A percentile compares a stretch with the other conserved stretches of the same genome.
phyloP scores from a whole-genome alignment of 768 basidiomycete species.

The Tulasnella sp. region DNA sequence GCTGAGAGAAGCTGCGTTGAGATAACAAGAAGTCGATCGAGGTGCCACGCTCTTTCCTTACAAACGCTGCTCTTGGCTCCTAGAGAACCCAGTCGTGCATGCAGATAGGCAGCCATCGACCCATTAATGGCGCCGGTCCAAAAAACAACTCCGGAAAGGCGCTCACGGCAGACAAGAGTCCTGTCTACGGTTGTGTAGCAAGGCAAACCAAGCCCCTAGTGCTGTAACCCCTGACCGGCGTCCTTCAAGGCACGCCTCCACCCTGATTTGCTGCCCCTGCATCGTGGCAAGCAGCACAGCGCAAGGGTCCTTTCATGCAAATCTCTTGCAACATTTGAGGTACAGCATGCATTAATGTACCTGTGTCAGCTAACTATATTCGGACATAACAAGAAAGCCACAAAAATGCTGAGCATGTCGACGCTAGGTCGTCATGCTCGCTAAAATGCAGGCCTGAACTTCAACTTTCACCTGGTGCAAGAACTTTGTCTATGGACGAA shows the following conservation, averaged over 20 bases:
- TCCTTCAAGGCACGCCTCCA: not conserved
- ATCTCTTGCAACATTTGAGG: not conserved
- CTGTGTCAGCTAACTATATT: not conserved
- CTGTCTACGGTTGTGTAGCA: not conserved
- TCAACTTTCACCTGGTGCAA: not conserved
- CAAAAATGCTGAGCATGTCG: not conserved
- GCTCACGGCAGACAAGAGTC: not conserved
- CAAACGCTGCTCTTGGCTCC: not conserved
- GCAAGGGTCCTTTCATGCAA: not conserved
- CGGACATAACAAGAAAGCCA: not conserved
- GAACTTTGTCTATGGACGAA: not conserved
- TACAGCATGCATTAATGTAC: not conserved
- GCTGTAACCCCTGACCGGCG: not conserved
- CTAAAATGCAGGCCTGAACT: not conserved
- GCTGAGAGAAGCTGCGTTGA: not conserved
- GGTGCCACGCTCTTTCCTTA: not conserved
- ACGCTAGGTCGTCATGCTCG: not conserved
- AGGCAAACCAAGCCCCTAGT: not conserved
- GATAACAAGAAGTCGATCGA: not conserved
- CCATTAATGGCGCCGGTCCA: not conserved
- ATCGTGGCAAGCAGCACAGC: not conserved
- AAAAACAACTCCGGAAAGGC: not conserved
- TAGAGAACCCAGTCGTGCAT: not conserved
- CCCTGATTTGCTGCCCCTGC: conserved; percentile 7
- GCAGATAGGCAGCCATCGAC: not conserved